A percentile compares a stretch with the other conserved stretches of the same genome.
Conservation (phyloP, 345 rosid genomes). For the Eucalyptus grandis region DNA sequence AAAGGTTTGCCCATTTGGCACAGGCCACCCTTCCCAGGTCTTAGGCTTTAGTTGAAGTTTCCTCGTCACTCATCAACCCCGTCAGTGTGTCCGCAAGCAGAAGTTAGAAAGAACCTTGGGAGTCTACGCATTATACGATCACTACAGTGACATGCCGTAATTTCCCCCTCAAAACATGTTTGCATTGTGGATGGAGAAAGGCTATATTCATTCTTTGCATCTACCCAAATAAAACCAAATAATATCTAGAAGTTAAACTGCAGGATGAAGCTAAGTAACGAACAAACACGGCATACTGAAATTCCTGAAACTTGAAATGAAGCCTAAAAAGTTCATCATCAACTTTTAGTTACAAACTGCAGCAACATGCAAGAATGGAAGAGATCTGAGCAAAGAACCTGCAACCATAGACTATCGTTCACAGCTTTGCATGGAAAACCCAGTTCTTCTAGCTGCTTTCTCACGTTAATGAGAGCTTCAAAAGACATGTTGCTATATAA, state of each 20-base stretch:
- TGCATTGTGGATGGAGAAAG: not conserved
- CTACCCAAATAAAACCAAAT: not conserved
- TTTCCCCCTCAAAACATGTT: not conserved
- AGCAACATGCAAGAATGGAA: slow-evolving; percentile 2
- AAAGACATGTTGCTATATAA: slow-evolving; percentile 92
- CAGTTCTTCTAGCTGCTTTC: slow-evolving; percentile 91
- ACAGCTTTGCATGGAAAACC: slow-evolving; percentile 96
- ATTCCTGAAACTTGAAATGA: not conserved
- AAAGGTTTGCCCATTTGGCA: not conserved
- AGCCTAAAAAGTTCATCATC: not conserved
- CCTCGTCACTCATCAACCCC: not conserved
- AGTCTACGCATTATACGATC: not conserved
- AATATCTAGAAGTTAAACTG: not conserved
- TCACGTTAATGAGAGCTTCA: slow-evolving; percentile 80
- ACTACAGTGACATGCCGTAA: not conserved
- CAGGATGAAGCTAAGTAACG: not conserved
- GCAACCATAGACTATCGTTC: slow-evolving; percentile 97
- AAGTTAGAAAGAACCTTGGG: not conserved
- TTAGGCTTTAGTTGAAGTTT: not conserved
- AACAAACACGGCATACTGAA: not conserved
- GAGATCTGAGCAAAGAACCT: slow-evolving; percentile 35
- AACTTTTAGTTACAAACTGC: not conserved
- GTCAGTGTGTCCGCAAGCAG: not conserved
- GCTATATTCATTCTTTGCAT: not conserved
- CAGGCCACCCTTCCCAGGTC: not conserved